Percentiles rank a stretch among this genome's conserved stretches.
These are phyloP conservation scores for Trypanosoma cruzi DNA, from an alignment of 208 protist genomes.

Conservation along the genomic window DNA sequence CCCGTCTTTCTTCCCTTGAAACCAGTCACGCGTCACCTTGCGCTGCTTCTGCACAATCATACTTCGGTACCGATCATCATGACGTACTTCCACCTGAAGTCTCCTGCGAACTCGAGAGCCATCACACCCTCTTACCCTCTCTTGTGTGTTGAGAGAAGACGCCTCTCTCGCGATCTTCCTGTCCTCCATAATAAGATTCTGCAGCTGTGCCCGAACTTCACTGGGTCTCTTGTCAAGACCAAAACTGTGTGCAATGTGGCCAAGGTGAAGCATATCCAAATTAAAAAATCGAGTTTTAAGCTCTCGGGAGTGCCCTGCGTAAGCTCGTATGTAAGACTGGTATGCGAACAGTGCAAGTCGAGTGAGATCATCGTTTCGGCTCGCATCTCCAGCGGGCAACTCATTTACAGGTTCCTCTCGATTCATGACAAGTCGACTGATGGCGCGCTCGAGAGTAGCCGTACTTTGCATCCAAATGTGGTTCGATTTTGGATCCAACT, in stretches of 20 bases:
- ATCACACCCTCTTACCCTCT: neutral
- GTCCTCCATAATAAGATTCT: conserved; percentile 67
- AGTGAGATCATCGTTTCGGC: conserved; percentile 96
- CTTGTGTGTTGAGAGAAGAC: no score
- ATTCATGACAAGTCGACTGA: conserved; percentile 85
- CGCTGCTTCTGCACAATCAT: conserved; percentile 72
- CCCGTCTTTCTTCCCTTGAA: conserved; percentile 58
- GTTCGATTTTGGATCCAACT: conserved; percentile 95
- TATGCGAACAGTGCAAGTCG: conserved; percentile 97
- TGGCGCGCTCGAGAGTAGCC: conserved; percentile 89
- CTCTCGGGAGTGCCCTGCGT: conserved; percentile 88
- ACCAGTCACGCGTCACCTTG: conserved; percentile 78
- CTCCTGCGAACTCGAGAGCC: conserved; percentile 37
- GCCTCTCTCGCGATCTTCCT: conserved; percentile 57
- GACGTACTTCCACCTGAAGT: conserved; percentile 67
- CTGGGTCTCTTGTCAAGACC: conserved; percentile 87
- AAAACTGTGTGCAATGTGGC: conserved; percentile 94
- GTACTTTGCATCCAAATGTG: conserved; percentile 92
- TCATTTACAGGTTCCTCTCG: conserved; percentile 8
- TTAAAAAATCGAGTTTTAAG: conserved; percentile 94
- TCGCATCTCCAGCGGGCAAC: conserved; percentile 39
- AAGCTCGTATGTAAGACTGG: conserved; percentile 97
- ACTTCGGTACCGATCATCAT: conserved; percentile 52
- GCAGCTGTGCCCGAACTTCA: conserved; percentile 71
- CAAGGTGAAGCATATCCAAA: conserved; percentile 94